Base-by-base conservation (phyloP, 495 filamentous ascomycete species). In the Xylaria longipes region DNA sequence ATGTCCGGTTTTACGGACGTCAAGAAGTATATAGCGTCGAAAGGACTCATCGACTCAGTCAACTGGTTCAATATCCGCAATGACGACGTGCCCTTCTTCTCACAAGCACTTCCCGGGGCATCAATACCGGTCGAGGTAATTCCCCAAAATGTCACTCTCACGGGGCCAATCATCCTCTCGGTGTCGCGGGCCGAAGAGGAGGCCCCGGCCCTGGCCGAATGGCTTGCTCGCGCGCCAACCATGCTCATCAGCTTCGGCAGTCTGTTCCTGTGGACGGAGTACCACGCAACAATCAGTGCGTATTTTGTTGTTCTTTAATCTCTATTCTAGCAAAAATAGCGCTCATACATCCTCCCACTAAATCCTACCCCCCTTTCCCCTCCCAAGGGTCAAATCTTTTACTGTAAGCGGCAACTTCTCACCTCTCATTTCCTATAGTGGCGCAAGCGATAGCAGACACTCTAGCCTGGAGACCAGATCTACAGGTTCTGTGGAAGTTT, bases 191-290 rank as follows among this genome's bases (percentile, higher is more conserved):
- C 84, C 0, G 66, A 79, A 61, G 75, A 82, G 25, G 68, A 75
- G 25, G 82, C 86, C 61, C 80, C 84, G 0, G 81, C 80, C n/a
- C 62, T 89, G 67, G 74, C 74, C 25, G 48, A 68, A 12, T 89
- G 87, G 87, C 78, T 89, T 20, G 70, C 77, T 3, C 75, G 79
- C 3, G 75, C 65, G 5, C 83, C 85, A 7, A 88, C 85, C 0
- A 72, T 89, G 9, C 75, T 89, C 20, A 80, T 89, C 45, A 86
- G 84, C 68, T 81, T 88, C 1, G 87, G 87, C 0, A 85, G 83
- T 0, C 77, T 82, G 12, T 82, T 78, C 31, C 39, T 61, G 2
- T 75, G 73, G 54, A 74, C 68, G 45, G 67, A 82, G 64, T 78
- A 71, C 5, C 75, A 80, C 1, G 82, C 84, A 8, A 71, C 72